These are phyloP conservation scores for Houttuynia cordata DNA, from an alignment of 164 flowering plant genomes.

Conservation along the genomic window DNA sequence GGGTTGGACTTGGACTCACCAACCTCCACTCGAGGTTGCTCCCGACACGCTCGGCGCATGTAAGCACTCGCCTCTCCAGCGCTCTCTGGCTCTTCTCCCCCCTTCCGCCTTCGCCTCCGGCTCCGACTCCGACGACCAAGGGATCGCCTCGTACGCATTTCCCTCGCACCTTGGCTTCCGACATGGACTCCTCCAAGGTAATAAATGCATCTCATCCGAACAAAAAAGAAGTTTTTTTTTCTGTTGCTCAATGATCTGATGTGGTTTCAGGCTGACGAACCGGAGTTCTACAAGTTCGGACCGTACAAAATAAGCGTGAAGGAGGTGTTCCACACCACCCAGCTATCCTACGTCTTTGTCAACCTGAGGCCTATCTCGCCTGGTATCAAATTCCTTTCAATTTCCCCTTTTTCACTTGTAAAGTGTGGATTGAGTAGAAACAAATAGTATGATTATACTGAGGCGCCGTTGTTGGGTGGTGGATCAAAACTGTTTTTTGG, in stretches of 20 bases:
- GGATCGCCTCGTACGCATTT: neutral
- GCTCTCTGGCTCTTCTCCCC: neutral
- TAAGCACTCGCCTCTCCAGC: neutral
- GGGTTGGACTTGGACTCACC: too few relatives aligned
- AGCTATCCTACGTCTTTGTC: constrained; percentile 69
- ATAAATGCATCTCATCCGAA: too few relatives aligned
- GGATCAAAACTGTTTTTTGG: too few relatives aligned
- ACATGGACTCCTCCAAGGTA: neutral
- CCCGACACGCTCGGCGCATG: too few relatives aligned
- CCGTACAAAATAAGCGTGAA: constrained; percentile 45
- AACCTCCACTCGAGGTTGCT: too few relatives aligned
- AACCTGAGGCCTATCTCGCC: constrained; percentile 79
- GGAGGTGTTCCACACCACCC: constrained; percentile 63
- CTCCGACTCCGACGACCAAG: neutral
- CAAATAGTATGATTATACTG: neutral
- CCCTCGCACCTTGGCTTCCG: neutral
- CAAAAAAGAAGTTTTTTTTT: too few relatives aligned
- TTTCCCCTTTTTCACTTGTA: neutral
- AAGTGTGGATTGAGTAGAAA: neutral
- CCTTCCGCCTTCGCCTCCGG: neutral
- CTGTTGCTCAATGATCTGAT: neutral
- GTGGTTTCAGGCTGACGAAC: constrained; percentile 6
- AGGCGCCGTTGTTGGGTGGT: too few relatives aligned
- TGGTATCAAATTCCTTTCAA: constrained; percentile 22
- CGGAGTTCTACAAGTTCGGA: constrained; percentile 35